phyloP scores from a whole-genome alignment of 345 rosid species.

The Ricinus communis region DNA sequence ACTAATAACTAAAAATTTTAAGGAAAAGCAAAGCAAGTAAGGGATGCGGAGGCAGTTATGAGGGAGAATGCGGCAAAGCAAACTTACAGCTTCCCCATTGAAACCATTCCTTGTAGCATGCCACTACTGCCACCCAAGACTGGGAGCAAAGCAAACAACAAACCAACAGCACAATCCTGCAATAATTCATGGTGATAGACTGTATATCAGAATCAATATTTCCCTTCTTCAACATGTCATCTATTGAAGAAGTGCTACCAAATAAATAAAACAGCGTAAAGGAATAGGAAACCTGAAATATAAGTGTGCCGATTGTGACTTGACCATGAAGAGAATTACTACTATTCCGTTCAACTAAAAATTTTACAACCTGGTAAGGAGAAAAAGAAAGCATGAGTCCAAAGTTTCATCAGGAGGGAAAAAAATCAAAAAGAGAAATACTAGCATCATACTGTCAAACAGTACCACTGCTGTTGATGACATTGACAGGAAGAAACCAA shows the following conservation, averaged over 20 bases:
- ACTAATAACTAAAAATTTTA: background rate
- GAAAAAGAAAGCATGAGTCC: slow-evolving; percentile 22
- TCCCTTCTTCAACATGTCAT: slow-evolving; percentile 13
- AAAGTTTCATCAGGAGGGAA: slow-evolving; percentile 5
- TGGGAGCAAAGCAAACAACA: slow-evolving; percentile 91
- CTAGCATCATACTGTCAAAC: slow-evolving; percentile 23
- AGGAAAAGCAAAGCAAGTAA: background rate
- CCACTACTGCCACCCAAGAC: slow-evolving; percentile 97
- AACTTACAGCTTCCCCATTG: slow-evolving; percentile 95
- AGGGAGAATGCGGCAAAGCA: slow-evolving; percentile 6
- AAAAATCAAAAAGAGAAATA: slow-evolving; percentile 9
- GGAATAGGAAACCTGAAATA: slow-evolving; percentile 70
- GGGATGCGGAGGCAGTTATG: background rate
- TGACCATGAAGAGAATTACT: slow-evolving; percentile 88
- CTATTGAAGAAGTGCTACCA: background rate
- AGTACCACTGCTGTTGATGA: slow-evolving; percentile 97
- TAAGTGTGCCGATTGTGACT: slow-evolving; percentile 94
- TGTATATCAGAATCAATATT: slow-evolving; percentile 16
- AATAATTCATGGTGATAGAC: slow-evolving; percentile 24
- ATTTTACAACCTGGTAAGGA: slow-evolving; percentile 77
- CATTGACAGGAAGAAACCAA: slow-evolving; percentile 93
- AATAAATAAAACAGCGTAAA: slow-evolving; percentile 12
- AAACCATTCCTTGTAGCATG: slow-evolving; percentile 69
- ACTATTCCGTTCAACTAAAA: slow-evolving; percentile 73
- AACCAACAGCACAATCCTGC: slow-evolving; percentile 97